Evolutionary conservation across 495 filamentous ascomycete genomes (phyloP).

Genomic region (Penicillium pancosmium): DNA sequence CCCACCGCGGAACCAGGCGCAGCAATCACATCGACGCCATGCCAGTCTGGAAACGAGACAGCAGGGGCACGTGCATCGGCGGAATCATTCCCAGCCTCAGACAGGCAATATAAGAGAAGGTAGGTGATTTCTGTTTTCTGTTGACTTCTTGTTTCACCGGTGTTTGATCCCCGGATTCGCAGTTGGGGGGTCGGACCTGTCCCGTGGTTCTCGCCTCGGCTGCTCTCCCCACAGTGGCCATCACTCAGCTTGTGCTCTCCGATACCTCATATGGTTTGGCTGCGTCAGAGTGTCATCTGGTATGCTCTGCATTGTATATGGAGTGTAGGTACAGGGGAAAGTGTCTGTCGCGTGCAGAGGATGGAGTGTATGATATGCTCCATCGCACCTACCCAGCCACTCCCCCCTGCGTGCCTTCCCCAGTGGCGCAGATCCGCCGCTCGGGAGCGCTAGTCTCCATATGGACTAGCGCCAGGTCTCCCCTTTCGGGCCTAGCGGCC

Average conservation of each 20-base stretch:
- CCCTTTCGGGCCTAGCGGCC: constrained; percentile 31
- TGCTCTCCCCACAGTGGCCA: constrained; percentile 11
- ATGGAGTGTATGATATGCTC: background rate
- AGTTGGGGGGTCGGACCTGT: constrained; percentile 28
- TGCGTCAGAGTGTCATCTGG: too few species aligned
- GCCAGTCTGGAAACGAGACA: constrained; percentile 28
- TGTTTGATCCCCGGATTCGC: constrained; percentile 23
- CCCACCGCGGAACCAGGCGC: constrained; percentile 20
- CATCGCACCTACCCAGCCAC: constrained; percentile 18
- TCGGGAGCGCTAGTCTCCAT: constrained; percentile 43
- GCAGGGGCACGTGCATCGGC: constrained; percentile 25
- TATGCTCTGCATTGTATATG: too few species aligned
- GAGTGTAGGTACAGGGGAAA: too few species aligned
- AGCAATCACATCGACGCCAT: constrained; percentile 24
- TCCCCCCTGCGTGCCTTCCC: constrained; percentile 23
- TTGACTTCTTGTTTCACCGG: background rate
- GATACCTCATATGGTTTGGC: background rate
- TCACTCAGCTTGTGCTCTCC: background rate
- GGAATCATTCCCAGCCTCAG: constrained; percentile 30
- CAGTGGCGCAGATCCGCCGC: constrained; percentile 43
- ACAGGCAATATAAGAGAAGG: constrained; percentile 34
- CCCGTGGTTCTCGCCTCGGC: constrained; percentile 30
- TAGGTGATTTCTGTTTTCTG: constrained; percentile 22
- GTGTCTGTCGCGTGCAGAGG: too few species aligned
- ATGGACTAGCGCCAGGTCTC: background rate